Conservation (phyloP, 2,329 filamentous ascomycete species). For the Trichoderma endophyticum region DNA sequence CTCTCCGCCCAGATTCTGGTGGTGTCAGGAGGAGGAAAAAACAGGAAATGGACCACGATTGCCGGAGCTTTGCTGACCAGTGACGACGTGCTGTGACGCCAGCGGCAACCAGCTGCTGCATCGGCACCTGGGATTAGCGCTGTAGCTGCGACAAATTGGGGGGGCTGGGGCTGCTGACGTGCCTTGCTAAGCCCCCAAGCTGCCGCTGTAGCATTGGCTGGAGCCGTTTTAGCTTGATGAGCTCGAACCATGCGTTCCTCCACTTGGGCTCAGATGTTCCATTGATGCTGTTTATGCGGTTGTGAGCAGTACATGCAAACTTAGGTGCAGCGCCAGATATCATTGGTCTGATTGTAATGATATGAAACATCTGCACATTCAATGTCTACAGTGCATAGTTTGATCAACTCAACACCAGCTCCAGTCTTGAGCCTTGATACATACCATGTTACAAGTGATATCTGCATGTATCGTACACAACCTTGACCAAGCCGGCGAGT, state of each 20-base stretch:
- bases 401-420: not conserved
- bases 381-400: not conserved
- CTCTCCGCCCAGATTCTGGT: not conserved
- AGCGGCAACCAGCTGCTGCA: not conserved
- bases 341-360: not conserved
- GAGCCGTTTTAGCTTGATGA: not conserved
- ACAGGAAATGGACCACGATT: not conserved
- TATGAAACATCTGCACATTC: not conserved
- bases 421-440: not conserved
- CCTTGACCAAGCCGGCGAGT: not conserved
- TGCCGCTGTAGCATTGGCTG: not conserved
- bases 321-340: not conserved
- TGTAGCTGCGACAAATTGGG: slow-evolving; percentile 8
- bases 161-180: slow-evolving; percentile 17
- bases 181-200: slow-evolving; percentile 7
- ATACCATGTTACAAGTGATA: not conserved
- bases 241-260: not conserved
- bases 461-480: not conserved
- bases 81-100: not conserved
- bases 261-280: not conserved
- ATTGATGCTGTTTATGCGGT: not conserved
- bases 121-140: not conserved
- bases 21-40: not conserved
- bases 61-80: not conserved
- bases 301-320: not conserved